These are phyloP conservation scores for Rhizopus sp. DNA, from an alignment of 371 early-diverging fungal genomes.

Conservation along the genomic window DNA sequence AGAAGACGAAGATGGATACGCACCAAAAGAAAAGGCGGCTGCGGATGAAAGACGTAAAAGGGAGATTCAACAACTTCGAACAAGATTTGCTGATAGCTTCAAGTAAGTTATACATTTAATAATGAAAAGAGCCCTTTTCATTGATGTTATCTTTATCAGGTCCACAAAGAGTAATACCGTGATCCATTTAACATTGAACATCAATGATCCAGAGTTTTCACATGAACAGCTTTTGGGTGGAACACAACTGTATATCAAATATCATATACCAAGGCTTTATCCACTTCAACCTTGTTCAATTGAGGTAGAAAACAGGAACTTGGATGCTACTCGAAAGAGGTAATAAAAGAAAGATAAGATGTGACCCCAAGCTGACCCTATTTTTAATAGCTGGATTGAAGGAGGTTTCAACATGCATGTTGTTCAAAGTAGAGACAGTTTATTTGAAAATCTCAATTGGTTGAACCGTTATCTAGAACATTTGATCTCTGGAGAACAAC, in stretches of 20 bases:
- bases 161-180: slow-evolving; percentile 7
- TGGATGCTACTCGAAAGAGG: slow-evolving; percentile 34
- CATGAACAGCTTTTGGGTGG: slow-evolving; percentile 31
- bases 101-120: slow-evolving; percentile 15
- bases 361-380: background rate
- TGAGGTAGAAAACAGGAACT: slow-evolving; percentile 44
- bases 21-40: slow-evolving; percentile 20
- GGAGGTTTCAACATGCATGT: slow-evolving; percentile 55
- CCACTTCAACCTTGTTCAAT: slow-evolving; percentile 55
- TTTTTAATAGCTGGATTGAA: slow-evolving; percentile 42
- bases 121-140: too few species aligned
- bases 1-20: slow-evolving; percentile 6
- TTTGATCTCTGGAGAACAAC: slow-evolving; percentile 23
- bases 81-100: slow-evolving; percentile 50
- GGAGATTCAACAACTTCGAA: slow-evolving; percentile 43
- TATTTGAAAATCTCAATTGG: slow-evolving; percentile 68
- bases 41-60: slow-evolving; percentile 36
- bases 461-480: slow-evolving; percentile 57
- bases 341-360: slow-evolving; percentile 1
- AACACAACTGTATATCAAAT: slow-evolving; percentile 32
- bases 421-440: slow-evolving; percentile 21
- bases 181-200: slow-evolving; percentile 12
- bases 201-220: slow-evolving; percentile 41
- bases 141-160: background rate
- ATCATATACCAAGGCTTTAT: slow-evolving; percentile 47